phyloP scores from a whole-genome alignment of 305 asterid species.

The Fraxinus velutina region DNA sequence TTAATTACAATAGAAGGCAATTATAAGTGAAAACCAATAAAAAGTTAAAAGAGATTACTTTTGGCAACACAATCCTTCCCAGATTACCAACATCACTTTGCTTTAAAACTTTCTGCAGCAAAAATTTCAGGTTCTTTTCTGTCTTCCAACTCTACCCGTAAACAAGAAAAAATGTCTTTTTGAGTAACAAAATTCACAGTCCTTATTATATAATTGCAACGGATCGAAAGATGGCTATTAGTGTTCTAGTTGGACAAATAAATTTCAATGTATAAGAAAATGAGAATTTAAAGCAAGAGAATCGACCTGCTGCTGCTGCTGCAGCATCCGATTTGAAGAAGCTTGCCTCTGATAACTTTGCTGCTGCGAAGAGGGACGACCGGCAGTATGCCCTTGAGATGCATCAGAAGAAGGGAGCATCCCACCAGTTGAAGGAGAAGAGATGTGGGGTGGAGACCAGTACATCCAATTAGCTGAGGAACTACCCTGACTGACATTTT shows the following conservation, averaged over 20 bases:
- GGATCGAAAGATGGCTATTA: background rate
- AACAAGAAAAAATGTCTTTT: background rate
- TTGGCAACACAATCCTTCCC: slow-evolving; percentile 94
- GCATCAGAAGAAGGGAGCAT: slow-evolving; percentile 27
- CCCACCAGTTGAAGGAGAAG: slow-evolving; percentile 14
- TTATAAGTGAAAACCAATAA: background rate
- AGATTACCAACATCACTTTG: slow-evolving; percentile 95
- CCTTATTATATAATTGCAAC: background rate
- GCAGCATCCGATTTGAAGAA: slow-evolving; percentile 27
- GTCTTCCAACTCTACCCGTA: slow-evolving; percentile 48
- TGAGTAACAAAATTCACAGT: background rate
- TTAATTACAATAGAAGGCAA: background rate
- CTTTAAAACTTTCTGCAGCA: slow-evolving; percentile 95
- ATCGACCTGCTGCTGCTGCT: slow-evolving; percentile 38
- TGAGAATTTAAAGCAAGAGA: background rate
- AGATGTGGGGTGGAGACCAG: slow-evolving; percentile 33
- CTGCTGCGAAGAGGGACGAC: slow-evolving; percentile 28
- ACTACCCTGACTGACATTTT: slow-evolving; percentile 20
- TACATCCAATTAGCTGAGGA: slow-evolving; percentile 36
- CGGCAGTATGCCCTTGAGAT: slow-evolving; percentile 21
- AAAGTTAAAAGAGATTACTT: slow-evolving; percentile 37
- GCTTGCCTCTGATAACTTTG: slow-evolving; percentile 30
- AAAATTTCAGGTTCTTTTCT: slow-evolving; percentile 76
- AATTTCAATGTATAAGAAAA: background rate
- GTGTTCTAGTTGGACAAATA: background rate